Evolutionary conservation across 306 rosid genomes (phyloP).

Genomic region (Mucuna pruriens): DNA sequence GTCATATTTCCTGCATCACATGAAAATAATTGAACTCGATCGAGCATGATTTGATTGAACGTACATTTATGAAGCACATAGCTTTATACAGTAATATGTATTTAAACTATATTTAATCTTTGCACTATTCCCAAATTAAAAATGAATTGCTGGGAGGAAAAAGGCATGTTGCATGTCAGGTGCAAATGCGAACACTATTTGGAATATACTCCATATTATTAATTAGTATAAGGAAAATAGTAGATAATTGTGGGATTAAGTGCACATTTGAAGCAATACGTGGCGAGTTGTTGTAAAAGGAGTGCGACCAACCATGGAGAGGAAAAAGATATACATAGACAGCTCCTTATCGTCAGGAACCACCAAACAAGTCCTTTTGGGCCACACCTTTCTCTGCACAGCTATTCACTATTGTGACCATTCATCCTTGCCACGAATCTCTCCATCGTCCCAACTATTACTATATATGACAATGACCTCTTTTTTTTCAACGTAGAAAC

Average conservation of each 20-base stretch:
- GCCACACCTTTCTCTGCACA: constrained; percentile 12
- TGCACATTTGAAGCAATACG: constrained; percentile 22
- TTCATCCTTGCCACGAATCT: constrained; percentile 12
- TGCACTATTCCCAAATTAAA: neutral
- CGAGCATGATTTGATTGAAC: constrained; percentile 9
- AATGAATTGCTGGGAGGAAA: neutral
- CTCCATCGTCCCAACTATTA: neutral
- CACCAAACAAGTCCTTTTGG: constrained; percentile 47
- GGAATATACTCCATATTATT: neutral
- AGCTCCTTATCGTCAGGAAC: constrained; percentile 39
- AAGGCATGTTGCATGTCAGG: neutral
- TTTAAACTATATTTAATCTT: neutral
- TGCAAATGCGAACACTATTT: neutral
- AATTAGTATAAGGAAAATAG: too few relatives aligned
- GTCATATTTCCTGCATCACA: neutral
- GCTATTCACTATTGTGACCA: constrained; percentile 9
- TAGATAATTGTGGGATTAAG: neutral
- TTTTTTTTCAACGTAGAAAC: constrained; percentile 20
- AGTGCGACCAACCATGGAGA: constrained; percentile 38
- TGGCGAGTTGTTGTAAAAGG: constrained; percentile 34
- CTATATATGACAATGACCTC: constrained; percentile 13
- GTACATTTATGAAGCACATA: neutral
- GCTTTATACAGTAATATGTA: neutral
- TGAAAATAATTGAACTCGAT: neutral
- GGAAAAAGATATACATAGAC: constrained; percentile 23